Evolutionary conservation across 2,329 filamentous ascomycete genomes (phyloP).

Genomic region (Apiospora rasikravindrae): DNA sequence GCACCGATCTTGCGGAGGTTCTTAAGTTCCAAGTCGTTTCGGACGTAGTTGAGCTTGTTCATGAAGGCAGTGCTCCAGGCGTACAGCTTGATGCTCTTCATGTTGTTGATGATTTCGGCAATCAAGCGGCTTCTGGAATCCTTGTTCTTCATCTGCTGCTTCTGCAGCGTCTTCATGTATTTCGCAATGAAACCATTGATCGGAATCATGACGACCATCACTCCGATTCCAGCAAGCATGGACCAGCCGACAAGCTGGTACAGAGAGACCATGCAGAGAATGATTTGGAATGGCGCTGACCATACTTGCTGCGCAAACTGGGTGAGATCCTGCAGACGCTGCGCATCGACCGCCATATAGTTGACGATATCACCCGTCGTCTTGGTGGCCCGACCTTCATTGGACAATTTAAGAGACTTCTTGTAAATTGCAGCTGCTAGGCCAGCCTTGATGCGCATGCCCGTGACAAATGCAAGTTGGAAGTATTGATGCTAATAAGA

Average conservation of each 20-base stretch:
- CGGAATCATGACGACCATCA: slow-evolving; percentile 98
- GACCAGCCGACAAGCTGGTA: slow-evolving; percentile 94
- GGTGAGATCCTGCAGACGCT: slow-evolving; percentile 90
- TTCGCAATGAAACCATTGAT: slow-evolving; percentile 91
- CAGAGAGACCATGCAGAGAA: slow-evolving; percentile 91
- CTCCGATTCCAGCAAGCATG: slow-evolving; percentile 92
- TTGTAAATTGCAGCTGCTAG: slow-evolving; percentile 90
- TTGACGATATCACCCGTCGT: slow-evolving; percentile 98
- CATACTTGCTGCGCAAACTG: slow-evolving; percentile 96
- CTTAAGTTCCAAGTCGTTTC: slow-evolving; percentile 94
- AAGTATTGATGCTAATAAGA: slow-evolving; percentile 82
- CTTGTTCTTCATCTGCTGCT: slow-evolving; percentile 99
- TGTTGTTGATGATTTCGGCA: slow-evolving; percentile 98
- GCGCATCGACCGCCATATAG: slow-evolving; percentile 98
- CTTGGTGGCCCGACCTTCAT: slow-evolving; percentile 87
- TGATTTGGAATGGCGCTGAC: slow-evolving; percentile 97
- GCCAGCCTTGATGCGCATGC: slow-evolving; percentile 94
- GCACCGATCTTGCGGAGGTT: slow-evolving; percentile 96
- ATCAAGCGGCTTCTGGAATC: slow-evolving; percentile 91
- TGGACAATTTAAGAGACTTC: slow-evolving; percentile 88
- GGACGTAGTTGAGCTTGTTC: slow-evolving; percentile 93
- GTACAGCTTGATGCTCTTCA: slow-evolving; percentile 99
- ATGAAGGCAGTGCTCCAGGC: slow-evolving; percentile 98
- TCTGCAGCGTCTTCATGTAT: slow-evolving; percentile 93
- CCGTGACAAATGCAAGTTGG: slow-evolving; percentile 90